phyloP scores from a whole-genome alignment of 257 asterid genomes.

The Lantana camara region DNA sequence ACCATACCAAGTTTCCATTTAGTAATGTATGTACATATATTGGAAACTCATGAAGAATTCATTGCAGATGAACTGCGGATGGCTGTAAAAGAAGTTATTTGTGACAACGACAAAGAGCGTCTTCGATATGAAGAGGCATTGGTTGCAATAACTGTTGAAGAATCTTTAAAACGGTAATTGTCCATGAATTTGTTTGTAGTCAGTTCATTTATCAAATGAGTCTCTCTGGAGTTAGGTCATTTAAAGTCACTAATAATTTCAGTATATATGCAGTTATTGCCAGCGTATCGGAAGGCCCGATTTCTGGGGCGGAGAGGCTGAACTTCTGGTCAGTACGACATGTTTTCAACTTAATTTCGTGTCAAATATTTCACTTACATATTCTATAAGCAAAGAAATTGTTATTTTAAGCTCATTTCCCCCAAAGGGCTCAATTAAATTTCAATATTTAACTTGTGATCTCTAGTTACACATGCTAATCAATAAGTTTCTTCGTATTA shows the following conservation, averaged over 20 bases:
- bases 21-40: not conserved
- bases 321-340: constrained; percentile 73
- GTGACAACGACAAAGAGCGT: constrained; percentile 67
- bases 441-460: not conserved
- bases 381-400: too few relatives aligned
- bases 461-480: constrained; percentile 2
- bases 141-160: constrained; percentile 89
- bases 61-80: constrained; percentile 76
- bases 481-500: constrained; percentile 25
- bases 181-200: constrained; percentile 28
- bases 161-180: constrained; percentile 77
- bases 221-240: too few relatives aligned
- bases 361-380: not conserved
- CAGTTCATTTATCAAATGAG: not conserved
- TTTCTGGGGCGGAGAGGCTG: constrained; percentile 99
- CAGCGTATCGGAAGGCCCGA: constrained; percentile 86
- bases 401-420: too few relatives aligned
- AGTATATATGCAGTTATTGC: constrained; percentile 70
- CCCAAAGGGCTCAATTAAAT: too few relatives aligned
- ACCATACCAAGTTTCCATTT: constrained; percentile 10
- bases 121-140: constrained; percentile 76
- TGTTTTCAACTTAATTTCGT: constrained; percentile 15
- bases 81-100: constrained; percentile 95
- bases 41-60: constrained; percentile 18
- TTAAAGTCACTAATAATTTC: constrained; percentile 17